Evolutionary conservation across 805 yeast genomes (phyloP).

Genomic region (Saturnispora bothae): DNA sequence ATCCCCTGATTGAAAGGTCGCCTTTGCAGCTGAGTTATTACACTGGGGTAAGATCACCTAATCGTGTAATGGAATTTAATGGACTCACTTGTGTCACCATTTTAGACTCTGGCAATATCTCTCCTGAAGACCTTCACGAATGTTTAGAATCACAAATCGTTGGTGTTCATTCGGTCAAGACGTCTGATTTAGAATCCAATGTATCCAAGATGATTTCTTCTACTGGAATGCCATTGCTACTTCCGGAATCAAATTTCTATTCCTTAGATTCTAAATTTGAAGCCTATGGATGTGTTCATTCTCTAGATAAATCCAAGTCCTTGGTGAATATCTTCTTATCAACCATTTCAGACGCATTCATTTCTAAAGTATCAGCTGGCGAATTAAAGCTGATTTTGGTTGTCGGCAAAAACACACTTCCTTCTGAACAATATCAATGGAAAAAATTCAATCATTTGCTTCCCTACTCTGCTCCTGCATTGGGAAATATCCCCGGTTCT

Average conservation of each 20-base stretch:
- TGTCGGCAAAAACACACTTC: conserved; percentile 59
- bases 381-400: conserved; percentile 32
- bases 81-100: conserved; percentile 31
- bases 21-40: conserved; percentile 33
- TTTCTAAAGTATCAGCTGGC: conserved; percentile 11
- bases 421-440: conserved; percentile 31
- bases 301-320: conserved; percentile 34
- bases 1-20: conserved; percentile 29
- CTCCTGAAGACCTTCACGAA: conserved; percentile 25
- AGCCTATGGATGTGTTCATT: conserved; percentile 58
- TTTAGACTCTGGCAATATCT: conserved; percentile 25
- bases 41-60: conserved; percentile 14
- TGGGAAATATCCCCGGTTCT: conserved; percentile 29
- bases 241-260: conserved; percentile 12
- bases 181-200: conserved; percentile 14
- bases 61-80: conserved; percentile 9
- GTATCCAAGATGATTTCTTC: not conserved
- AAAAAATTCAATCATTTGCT: conserved; percentile 7
- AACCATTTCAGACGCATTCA: conserved; percentile 11
- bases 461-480: conserved; percentile 33
- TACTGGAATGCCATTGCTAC: conserved; percentile 20
- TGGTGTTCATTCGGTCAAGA: conserved; percentile 28
- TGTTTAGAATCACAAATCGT: conserved; percentile 33
- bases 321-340: conserved; percentile 39
- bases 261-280: conserved; percentile 25